Evolutionary conservation across 352 stramenopile genomes (phyloP).

Genomic region (Pythium sukuiense): DNA sequence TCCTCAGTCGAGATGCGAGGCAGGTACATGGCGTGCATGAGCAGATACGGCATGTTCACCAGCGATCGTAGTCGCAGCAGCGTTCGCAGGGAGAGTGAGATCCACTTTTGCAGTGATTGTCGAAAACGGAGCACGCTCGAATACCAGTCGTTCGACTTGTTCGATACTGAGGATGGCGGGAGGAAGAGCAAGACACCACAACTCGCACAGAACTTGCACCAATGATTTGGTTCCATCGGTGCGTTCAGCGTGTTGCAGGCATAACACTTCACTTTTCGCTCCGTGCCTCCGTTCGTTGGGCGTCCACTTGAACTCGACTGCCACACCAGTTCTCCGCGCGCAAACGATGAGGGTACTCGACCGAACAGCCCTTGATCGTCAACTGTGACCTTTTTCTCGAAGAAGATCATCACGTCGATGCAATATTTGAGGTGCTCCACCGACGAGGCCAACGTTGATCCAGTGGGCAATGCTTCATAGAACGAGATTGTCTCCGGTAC

Average conservation of each 20-base stretch:
- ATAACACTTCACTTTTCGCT: conserved; percentile 72
- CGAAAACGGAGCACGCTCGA: conserved; percentile 72
- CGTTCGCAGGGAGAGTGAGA: conserved; percentile 60
- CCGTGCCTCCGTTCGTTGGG: conserved; percentile 35
- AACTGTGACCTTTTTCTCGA: conserved; percentile 84
- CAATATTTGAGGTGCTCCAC: conserved; percentile 83
- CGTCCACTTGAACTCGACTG: conserved; percentile 39
- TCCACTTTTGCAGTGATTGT: conserved; percentile 82
- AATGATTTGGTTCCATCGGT: conserved; percentile 66
- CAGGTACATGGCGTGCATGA: conserved; percentile 87
- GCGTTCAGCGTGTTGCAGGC: conserved; percentile 66
- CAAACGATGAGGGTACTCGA: conserved; percentile 74
- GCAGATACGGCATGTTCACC: conserved; percentile 78
- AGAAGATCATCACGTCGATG: conserved; percentile 83
- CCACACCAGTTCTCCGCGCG: conserved; percentile 75
- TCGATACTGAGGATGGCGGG: conserved; percentile 74
- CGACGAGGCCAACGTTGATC: conserved; percentile 49
- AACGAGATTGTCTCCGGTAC: conserved; percentile 67
- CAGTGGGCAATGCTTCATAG: conserved; percentile 57
- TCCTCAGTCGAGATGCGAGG: conserved; percentile 78
- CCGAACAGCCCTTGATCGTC: conserved; percentile 66
- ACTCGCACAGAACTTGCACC: conserved; percentile 71
- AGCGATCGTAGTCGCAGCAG: conserved; percentile 63
- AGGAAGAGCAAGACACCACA: conserved; percentile 80
- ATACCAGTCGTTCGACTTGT: conserved; percentile 80